phyloP scores from a whole-genome alignment of 345 rosid species.

The Rhodamnia argentea region DNA sequence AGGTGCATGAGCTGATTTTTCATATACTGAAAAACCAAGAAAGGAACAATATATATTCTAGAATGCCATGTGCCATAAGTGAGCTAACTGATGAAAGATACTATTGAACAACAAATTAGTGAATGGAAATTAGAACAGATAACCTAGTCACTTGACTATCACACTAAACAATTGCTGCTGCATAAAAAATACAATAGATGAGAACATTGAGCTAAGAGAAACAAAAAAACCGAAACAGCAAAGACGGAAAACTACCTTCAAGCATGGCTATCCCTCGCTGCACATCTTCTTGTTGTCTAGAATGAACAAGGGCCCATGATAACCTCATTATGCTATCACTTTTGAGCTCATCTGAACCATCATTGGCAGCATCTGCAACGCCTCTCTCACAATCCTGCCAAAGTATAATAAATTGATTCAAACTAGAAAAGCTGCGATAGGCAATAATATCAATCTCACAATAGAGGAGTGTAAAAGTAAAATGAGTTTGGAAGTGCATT shows the following conservation, averaged over 20 bases:
- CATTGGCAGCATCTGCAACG: constrained; percentile 28
- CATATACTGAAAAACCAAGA: background rate
- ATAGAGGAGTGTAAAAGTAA: background rate
- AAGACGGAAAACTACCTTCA: constrained; percentile 48
- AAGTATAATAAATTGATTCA: background rate
- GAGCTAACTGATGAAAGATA: background rate
- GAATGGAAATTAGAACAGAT: background rate
- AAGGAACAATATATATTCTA: background rate
- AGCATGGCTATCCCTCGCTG: constrained; percentile 90
- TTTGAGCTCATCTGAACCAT: constrained; percentile 38
- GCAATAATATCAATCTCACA: background rate
- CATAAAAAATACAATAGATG: background rate
- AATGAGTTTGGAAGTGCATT: background rate
- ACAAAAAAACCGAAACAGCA: background rate
- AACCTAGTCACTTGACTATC: background rate
- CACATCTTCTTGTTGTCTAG: constrained; percentile 42
- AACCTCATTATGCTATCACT: constrained; percentile 55
- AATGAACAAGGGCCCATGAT: constrained; percentile 88
- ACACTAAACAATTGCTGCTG: background rate
- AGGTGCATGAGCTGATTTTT: background rate
- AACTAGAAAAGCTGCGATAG: background rate
- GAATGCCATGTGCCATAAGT: background rate
- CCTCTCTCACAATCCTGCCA: constrained; percentile 70
- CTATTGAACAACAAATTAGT: background rate
- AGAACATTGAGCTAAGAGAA: background rate